phyloP scores from a whole-genome alignment of 1,284 basidiomycete genomes.

The Ustilago curta region DNA sequence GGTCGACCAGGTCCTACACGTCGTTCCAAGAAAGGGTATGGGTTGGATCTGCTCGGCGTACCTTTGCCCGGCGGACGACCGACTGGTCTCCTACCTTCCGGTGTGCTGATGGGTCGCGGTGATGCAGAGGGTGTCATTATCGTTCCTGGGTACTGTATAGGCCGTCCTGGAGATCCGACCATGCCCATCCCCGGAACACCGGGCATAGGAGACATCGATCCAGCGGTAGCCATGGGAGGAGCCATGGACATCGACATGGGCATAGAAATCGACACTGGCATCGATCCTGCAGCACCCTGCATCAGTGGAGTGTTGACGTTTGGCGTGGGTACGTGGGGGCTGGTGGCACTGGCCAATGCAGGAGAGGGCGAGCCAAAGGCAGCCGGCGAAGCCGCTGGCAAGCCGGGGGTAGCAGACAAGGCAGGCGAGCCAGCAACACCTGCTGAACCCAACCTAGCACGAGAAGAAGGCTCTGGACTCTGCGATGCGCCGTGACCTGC shows the following conservation, averaged over 20 bases:
- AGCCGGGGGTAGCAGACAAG: conserved; percentile 8
- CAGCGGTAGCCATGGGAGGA: conserved; percentile 24
- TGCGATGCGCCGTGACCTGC: conserved; percentile 25
- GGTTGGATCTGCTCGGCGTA: conserved; percentile 37
- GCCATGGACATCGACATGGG: conserved; percentile 37
- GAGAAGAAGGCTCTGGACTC: conserved; percentile 43
- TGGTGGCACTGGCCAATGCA: not conserved
- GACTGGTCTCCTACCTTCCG: conserved; percentile 27
- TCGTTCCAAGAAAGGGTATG: conserved; percentile 41
- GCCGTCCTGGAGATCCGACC: conserved; percentile 24
- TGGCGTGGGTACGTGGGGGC: conserved; percentile 2
- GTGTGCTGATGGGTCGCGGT: conserved; percentile 15
- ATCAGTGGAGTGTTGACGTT: conserved; percentile 9
- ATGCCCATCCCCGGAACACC: conserved; percentile 19
- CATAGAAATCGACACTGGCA: conserved; percentile 41
- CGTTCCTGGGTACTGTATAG: conserved; percentile 21
- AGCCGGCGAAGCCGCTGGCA: conserved; percentile 24
- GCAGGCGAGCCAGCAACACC: conserved; percentile 32
- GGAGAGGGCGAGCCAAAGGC: conserved; percentile 26
- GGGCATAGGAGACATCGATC: conserved; percentile 28
- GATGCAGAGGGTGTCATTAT: conserved; percentile 24
- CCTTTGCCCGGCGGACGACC: conserved; percentile 43
- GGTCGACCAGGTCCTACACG: conserved; percentile 47
- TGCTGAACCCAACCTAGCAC: conserved; percentile 25
- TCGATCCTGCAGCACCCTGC: conserved; percentile 13